A percentile compares a stretch with the other conserved stretches of the same genome.
Conservation (phyloP, 495 filamentous ascomycete species). For the Penicillium chermesinum region DNA sequence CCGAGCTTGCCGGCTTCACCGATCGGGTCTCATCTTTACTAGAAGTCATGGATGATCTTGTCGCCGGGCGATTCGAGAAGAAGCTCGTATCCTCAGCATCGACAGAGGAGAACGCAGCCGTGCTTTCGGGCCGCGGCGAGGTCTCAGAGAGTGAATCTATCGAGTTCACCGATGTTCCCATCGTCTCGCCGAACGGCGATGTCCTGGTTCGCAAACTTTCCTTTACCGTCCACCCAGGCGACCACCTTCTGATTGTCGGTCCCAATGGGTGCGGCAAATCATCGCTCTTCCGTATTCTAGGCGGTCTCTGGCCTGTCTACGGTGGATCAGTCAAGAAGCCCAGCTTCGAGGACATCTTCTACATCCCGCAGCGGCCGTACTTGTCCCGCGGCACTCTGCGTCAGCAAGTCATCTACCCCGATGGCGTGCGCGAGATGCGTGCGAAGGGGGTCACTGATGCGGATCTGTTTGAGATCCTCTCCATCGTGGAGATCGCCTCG, state of each 20-base stretch:
- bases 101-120: slow-evolving; percentile 68
- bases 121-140: slow-evolving; percentile 72
- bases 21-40: slow-evolving; percentile 83
- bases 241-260: slow-evolving; percentile 91
- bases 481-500: slow-evolving; percentile 72
- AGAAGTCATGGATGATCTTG: slow-evolving; percentile 91
- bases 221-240: slow-evolving; percentile 77
- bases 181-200: slow-evolving; percentile 94
- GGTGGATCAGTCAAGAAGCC: slow-evolving; percentile 90
- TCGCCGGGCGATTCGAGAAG: slow-evolving; percentile 86
- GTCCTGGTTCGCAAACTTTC: slow-evolving; percentile 77
- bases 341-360: slow-evolving; percentile 86
- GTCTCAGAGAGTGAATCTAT: slow-evolving; percentile 77
- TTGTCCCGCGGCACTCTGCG: slow-evolving; percentile 81
- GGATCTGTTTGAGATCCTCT: slow-evolving; percentile 71
- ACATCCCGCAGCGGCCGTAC: slow-evolving; percentile 95
- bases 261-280: slow-evolving; percentile 98
- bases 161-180: slow-evolving; percentile 87
- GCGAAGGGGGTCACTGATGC: slow-evolving; percentile 76
- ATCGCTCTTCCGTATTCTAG: slow-evolving; percentile 90
- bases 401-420: slow-evolving; percentile 95
- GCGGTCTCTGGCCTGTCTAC: slow-evolving; percentile 98
- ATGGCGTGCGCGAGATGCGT: slow-evolving; percentile 81
- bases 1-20: slow-evolving; percentile 91
- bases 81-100: slow-evolving; percentile 85